Conservation (phyloP, 257 asterid species). For the Verbena officinalis region DNA sequence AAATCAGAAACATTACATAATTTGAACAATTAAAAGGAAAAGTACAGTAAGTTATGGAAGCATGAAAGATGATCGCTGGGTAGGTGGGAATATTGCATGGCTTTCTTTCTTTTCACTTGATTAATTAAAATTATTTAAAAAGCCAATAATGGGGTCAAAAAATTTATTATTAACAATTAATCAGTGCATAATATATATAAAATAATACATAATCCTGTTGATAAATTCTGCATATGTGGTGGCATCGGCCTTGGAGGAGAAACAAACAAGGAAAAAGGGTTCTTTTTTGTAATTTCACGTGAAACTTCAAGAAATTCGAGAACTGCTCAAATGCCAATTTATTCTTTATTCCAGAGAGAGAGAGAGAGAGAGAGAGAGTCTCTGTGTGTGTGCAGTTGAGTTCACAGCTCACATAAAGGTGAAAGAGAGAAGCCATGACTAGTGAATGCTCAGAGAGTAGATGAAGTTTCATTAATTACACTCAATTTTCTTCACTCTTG, state of each 20-base stretch:
- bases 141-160: too few relatives aligned
- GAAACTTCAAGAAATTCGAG: slow-evolving; percentile 27
- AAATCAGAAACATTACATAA: neutral
- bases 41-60: neutral
- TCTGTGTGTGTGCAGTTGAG: slow-evolving; percentile 1
- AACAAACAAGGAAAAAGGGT: neutral
- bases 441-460: slow-evolving; percentile 43
- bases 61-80: slow-evolving; percentile 10
- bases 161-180: too few relatives aligned
- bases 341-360: neutral
- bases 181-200: too few relatives aligned
- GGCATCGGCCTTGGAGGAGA: too few relatives aligned
- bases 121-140: too few relatives aligned
- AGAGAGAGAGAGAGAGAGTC: slow-evolving; percentile 27
- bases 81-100: slow-evolving; percentile 17
- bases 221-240: too few relatives aligned
- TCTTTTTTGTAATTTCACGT: slow-evolving; percentile 43
- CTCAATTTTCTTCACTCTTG: slow-evolving; percentile 31
- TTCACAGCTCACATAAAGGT: slow-evolving; percentile 14
- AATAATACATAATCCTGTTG: too few relatives aligned
- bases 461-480: slow-evolving; percentile 44
- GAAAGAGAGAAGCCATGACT: slow-evolving; percentile 21
- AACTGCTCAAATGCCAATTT: slow-evolving; percentile 25
- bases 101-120: too few relatives aligned
- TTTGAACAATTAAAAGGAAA: neutral